These are phyloP conservation scores for Saccharomycopsis capsularis DNA, from an alignment of 805 yeast genomes.

Conservation along the genomic window DNA sequence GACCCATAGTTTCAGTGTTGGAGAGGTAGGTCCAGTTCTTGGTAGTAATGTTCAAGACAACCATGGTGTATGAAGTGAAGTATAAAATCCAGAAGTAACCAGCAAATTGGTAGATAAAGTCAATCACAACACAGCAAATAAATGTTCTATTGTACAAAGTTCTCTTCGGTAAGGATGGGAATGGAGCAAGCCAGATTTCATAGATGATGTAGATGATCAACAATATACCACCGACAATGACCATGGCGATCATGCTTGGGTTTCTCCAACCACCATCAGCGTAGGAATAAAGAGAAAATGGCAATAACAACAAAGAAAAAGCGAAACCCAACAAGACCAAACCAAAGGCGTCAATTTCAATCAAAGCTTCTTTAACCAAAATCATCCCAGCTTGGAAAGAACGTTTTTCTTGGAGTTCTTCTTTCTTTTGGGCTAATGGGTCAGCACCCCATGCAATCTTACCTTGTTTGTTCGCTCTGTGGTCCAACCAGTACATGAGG, in stretches of 20 bases:
- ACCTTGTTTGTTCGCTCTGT: constrained; percentile 27
- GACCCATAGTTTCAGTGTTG: constrained; percentile 32
- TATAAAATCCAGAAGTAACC: constrained; percentile 29
- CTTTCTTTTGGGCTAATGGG: constrained; percentile 9
- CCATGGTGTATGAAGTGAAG: constrained; percentile 31
- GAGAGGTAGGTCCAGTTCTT: constrained; percentile 34
- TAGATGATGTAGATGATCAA: constrained; percentile 31
- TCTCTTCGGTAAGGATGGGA: constrained; percentile 34
- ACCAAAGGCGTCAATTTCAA: constrained; percentile 37
- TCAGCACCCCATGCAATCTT: constrained; percentile 7
- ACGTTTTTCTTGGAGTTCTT: constrained; percentile 4
- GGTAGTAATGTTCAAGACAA: constrained; percentile 29
- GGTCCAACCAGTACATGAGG: constrained; percentile 31
- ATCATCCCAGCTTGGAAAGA: constrained; percentile 8
- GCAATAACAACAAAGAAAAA: constrained; percentile 33
- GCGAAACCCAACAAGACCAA: constrained; percentile 34
- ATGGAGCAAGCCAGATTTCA: constrained; percentile 33
- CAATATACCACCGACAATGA: constrained; percentile 34
- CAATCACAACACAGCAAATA: constrained; percentile 30
- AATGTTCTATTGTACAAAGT: constrained; percentile 33
- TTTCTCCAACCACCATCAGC: constrained; percentile 32
- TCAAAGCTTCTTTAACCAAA: constrained; percentile 22
- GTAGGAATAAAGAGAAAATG: constrained; percentile 31
- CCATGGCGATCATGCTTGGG: constrained; percentile 39
- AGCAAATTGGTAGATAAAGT: constrained; percentile 29